Percentiles rank a stretch among this genome's conserved stretches.
These are phyloP conservation scores for Schoenoplectus tabernaemontani DNA, from an alignment of 202 grass and related monocot species.

Conservation along the genomic window DNA sequence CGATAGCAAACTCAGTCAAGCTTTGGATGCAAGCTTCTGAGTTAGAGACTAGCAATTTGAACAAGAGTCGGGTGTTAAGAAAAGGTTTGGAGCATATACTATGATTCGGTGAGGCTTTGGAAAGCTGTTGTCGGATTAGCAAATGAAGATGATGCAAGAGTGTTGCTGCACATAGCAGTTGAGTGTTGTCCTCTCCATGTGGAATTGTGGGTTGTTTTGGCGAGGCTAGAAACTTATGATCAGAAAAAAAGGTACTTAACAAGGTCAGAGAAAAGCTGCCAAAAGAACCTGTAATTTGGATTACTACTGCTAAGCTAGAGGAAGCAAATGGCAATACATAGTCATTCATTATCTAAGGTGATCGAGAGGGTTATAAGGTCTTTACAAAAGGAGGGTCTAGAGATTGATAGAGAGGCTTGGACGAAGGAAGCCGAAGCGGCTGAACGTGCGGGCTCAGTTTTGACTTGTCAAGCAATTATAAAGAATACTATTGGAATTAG, in stretches of 20 bases:
- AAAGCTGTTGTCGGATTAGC: slow-evolving; percentile 84
- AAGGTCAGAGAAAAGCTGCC: slow-evolving; percentile 70
- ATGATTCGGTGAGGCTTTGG: slow-evolving; percentile 87
- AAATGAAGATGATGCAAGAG: slow-evolving; percentile 77
- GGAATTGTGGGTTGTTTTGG: slow-evolving; percentile 89
- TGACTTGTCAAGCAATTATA: slow-evolving; percentile 87
- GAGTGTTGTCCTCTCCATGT: slow-evolving; percentile 89
- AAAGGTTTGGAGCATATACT: slow-evolving; percentile 88
- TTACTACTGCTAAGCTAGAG: slow-evolving; percentile 88
- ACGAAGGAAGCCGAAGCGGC: slow-evolving; percentile 86
- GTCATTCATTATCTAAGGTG: slow-evolving; percentile 72
- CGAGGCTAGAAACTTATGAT: slow-evolving; percentile 88
- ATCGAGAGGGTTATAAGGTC: slow-evolving; percentile 76
- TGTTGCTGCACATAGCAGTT: slow-evolving; percentile 87
- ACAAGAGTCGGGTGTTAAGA: slow-evolving; percentile 69
- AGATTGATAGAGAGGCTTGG: slow-evolving; percentile 81
- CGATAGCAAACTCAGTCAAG: slow-evolving; percentile 90
- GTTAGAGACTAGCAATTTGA: slow-evolving; percentile 55
- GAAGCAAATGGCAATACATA: slow-evolving; percentile 72
- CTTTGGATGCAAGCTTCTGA: slow-evolving; percentile 87
- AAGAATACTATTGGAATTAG: slow-evolving; percentile 73
- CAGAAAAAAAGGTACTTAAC: slow-evolving; percentile 91
- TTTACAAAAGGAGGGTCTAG: slow-evolving; percentile 72
- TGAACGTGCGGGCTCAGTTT: slow-evolving; percentile 70
- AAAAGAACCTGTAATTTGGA: slow-evolving; percentile 92